A percentile compares a stretch with the other conserved stretches of the same genome.
Conservation (phyloP, 2,329 filamentous ascomycete genomes). For the Paracoccidioides brasiliensis region DNA sequence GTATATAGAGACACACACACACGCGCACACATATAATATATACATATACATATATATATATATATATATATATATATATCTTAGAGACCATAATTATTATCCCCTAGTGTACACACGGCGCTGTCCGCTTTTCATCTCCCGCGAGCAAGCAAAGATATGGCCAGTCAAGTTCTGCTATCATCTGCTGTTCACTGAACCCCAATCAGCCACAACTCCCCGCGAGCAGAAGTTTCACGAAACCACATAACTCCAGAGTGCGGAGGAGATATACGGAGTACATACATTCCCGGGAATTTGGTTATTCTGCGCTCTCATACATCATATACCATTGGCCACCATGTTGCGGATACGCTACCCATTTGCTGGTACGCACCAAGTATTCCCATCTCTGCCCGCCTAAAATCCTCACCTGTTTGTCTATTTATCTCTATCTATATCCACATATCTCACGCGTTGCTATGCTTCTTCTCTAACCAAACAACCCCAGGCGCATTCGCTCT, state of each 20-base stretch:
- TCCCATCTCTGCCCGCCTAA: background rate
- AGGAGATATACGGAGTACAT: background rate
- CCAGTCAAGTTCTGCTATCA: background rate
- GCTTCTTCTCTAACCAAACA: constrained; percentile 10
- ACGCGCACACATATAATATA: background rate
- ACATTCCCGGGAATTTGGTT: background rate
- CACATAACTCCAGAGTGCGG: background rate
- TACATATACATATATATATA: too few species aligned
- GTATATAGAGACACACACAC: too few species aligned
- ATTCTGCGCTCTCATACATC: background rate
- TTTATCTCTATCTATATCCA: constrained; percentile 8
- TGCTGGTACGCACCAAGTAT: constrained; percentile 51
- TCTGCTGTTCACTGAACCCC: background rate
- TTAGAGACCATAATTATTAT: background rate
- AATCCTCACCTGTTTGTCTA: background rate
- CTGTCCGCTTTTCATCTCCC: background rate
- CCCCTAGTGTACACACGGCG: background rate
- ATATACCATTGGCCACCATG: constrained; percentile 9
- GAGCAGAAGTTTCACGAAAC: background rate
- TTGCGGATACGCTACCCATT: constrained; percentile 86
- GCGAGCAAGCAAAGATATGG: background rate
- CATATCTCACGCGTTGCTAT: background rate
- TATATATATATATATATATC: background rate
- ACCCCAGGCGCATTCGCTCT: constrained; percentile 48
- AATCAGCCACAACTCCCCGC: background rate